These are phyloP conservation scores for Melanogaster broomeanus DNA, from an alignment of 768 basidiomycete genomes.

Conservation along the genomic window DNA sequence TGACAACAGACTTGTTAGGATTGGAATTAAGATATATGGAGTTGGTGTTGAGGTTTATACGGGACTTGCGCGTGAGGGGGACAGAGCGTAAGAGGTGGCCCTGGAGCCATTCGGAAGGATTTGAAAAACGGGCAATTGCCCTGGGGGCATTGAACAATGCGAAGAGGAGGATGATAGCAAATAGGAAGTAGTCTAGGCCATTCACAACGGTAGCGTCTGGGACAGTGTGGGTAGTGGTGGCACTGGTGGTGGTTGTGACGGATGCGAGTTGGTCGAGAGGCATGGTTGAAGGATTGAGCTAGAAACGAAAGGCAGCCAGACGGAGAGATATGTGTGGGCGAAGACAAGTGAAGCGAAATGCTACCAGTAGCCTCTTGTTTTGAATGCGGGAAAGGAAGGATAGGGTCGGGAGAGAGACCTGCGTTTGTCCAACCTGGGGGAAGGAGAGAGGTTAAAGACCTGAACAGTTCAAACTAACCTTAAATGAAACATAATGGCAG, in stretches of 20 bases:
- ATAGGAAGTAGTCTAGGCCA: slow-evolving; percentile 46
- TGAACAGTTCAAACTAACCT: too few relatives aligned
- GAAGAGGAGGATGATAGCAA: slow-evolving; percentile 40
- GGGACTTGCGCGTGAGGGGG: background rate
- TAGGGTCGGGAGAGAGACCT: too few relatives aligned
- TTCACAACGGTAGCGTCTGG: slow-evolving; percentile 15
- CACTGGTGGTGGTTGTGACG: background rate
- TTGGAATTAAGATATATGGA: slow-evolving; percentile 3
- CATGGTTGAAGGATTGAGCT: slow-evolving; percentile 19
- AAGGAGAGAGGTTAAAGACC: background rate
- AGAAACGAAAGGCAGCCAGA: slow-evolving; percentile 4
- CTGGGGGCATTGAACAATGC: slow-evolving; percentile 49
- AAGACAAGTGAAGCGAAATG: background rate
- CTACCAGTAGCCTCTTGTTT: background rate
- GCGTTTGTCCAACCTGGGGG: too few relatives aligned
- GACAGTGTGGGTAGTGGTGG: background rate
- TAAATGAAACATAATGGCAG: too few relatives aligned
- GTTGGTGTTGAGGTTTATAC: slow-evolving; percentile 6
- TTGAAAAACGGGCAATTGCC: slow-evolving; percentile 49
- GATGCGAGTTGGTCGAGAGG: background rate
- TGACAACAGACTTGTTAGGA: background rate
- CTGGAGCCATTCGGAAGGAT: slow-evolving; percentile 46
- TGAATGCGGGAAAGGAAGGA: too few relatives aligned
- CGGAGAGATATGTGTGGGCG: too few relatives aligned
- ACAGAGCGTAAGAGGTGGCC: slow-evolving; percentile 48